Conservation (phyloP, 176 grass and related monocot species). For the Eragrostis curvula region DNA sequence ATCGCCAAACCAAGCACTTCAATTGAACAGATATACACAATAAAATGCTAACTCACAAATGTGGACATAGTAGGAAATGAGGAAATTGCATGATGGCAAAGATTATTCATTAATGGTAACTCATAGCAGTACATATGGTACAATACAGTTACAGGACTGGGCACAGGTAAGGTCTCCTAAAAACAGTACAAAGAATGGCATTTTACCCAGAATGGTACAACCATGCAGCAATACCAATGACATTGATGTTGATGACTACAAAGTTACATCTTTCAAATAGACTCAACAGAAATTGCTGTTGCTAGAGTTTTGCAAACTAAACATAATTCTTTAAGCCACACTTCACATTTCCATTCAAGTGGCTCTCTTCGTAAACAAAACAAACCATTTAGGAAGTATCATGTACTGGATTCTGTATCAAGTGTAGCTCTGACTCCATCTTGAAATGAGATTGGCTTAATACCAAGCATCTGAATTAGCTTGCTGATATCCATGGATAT, state of each 20-base stretch:
- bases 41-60: not conserved
- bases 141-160: not conserved
- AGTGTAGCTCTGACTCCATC: conserved; percentile 83
- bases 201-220: conserved; percentile 32
- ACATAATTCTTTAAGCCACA: not conserved
- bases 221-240: not conserved
- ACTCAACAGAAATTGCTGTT: not conserved
- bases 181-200: not conserved
- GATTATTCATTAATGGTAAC: not conserved
- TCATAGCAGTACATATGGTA: conserved; percentile 2
- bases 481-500: conserved; percentile 97
- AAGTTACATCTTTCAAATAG: conserved; percentile 18
- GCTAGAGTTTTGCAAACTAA: conserved; percentile 6
- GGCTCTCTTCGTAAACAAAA: conserved; percentile 16
- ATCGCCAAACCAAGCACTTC: not conserved
- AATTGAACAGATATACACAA: not conserved
- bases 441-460: conserved; percentile 64
- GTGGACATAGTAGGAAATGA: conserved; percentile 17
- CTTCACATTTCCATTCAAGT: conserved; percentile 25
- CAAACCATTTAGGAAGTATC: conserved; percentile 2
- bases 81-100: not conserved
- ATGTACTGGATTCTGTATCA: conserved; percentile 49
- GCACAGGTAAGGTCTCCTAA: not conserved
- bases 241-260: conserved; percentile 5
- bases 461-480: conserved; percentile 67